Percentiles rank a stretch among this genome's conserved stretches.
Evolutionary conservation across 441 rosid genomes (phyloP).

Genomic region (Eutrema salsugineum): DNA sequence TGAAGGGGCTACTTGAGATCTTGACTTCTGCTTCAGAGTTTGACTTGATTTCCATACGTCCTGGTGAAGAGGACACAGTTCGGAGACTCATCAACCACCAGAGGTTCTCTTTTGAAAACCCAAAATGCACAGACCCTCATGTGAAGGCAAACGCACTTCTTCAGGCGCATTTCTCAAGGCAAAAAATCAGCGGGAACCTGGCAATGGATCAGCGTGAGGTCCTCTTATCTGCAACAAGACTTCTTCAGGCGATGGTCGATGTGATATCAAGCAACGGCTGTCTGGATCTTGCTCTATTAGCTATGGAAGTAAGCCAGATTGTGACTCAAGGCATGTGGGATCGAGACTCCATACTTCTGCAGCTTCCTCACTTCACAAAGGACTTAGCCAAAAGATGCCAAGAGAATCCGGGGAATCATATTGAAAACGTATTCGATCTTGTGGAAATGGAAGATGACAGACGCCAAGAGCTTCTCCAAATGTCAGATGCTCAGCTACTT

Average conservation of each 20-base stretch:
- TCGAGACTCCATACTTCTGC: conserved; percentile 82
- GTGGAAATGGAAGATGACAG: conserved; percentile 86
- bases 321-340: conserved; percentile 95
- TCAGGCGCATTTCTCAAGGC: conserved; percentile 87
- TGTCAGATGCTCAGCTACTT: conserved; percentile 59
- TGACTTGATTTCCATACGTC: conserved; percentile 60
- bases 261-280: conserved; percentile 81
- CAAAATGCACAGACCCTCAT: conserved; percentile 66
- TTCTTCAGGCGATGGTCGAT: conserved; percentile 85
- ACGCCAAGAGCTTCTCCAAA: conserved; percentile 72
- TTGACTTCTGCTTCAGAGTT: conserved; percentile 91
- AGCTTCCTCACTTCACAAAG: conserved; percentile 79
- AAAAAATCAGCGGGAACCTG: conserved; percentile 58
- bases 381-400: conserved; percentile 75
- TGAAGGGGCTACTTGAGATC: conserved; percentile 84
- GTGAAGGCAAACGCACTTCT: conserved; percentile 82
- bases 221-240: conserved; percentile 60
- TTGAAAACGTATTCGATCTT: conserved; percentile 73
- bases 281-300: conserved; percentile 75
- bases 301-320: conserved; percentile 94
- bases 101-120: conserved; percentile 79
- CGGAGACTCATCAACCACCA: conserved; percentile 73
- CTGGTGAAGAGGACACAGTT: conserved; percentile 86
- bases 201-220: conserved; percentile 72
- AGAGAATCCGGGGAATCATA: conserved; percentile 69